Evolutionary conservation across 2,329 filamentous ascomycete species (phyloP).

Genomic region (Ophiosphaerella narmari): DNA sequence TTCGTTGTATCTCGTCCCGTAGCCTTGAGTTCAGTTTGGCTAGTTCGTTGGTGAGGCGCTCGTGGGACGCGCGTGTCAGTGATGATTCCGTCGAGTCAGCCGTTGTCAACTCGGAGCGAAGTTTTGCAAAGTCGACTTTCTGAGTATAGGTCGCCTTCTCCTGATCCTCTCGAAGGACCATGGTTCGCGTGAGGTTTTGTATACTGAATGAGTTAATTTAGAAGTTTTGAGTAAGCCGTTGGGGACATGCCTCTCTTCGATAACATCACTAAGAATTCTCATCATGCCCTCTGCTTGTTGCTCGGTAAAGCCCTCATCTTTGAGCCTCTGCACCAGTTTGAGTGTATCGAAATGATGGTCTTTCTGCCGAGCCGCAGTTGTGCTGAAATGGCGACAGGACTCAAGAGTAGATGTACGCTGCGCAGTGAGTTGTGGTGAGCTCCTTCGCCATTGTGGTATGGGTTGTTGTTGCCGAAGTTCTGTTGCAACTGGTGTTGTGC

Average conservation of each 20-base stretch:
- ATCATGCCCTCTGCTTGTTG: conserved; percentile 98
- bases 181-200: conserved; percentile 94
- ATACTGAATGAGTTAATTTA: conserved; percentile 62
- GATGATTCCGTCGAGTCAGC: conserved; percentile 90
- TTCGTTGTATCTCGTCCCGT: conserved; percentile 90
- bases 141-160: conserved; percentile 78
- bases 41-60: conserved; percentile 90
- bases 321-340: conserved; percentile 90
- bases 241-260: conserved; percentile 76
- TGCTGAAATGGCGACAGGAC: conserved; percentile 63
- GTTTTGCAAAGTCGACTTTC: conserved; percentile 97
- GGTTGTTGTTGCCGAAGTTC: conserved; percentile 14
- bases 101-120: conserved; percentile 89
- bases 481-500: conserved; percentile 9
- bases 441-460: conserved; percentile 8
- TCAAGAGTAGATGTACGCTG: conserved; percentile 8
- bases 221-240: neutral
- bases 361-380: conserved; percentile 63
- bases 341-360: conserved; percentile 98
- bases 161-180: conserved; percentile 94
- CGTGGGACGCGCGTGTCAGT: conserved; percentile 85
- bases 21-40: conserved; percentile 89
- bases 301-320: conserved; percentile 92
- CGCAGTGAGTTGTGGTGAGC: conserved; percentile 3
- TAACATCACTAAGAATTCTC: conserved; percentile 94